These are phyloP conservation scores for Podospora pseudocomata DNA, from an alignment of 495 filamentous ascomycete genomes.

Conservation along the genomic window DNA sequence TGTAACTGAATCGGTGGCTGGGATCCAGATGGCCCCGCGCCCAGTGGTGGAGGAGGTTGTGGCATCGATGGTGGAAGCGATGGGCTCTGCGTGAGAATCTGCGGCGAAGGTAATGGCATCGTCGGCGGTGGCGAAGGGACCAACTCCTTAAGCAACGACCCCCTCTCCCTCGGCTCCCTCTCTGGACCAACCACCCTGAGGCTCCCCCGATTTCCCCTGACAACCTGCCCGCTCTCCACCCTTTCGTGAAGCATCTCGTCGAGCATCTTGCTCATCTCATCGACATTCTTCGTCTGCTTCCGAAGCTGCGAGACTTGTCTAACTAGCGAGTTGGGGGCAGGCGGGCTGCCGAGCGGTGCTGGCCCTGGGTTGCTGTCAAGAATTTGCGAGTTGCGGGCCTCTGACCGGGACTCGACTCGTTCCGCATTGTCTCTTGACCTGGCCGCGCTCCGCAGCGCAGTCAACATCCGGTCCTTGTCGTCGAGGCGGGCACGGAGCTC, in stretches of 20 bases:
- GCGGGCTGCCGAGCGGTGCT: slow-evolving; percentile 36
- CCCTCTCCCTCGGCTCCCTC: slow-evolving; percentile 18
- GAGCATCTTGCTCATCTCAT: slow-evolving; percentile 84
- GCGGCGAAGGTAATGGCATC: background rate
- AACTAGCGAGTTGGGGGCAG: slow-evolving; percentile 35
- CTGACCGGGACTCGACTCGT: slow-evolving; percentile 42
- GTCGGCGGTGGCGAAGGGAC: background rate
- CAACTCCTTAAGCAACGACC: background rate
- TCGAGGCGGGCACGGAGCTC: slow-evolving; percentile 86
- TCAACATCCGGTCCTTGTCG: slow-evolving; percentile 93
- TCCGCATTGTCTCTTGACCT: slow-evolving; percentile 84
- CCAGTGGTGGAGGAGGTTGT: background rate
- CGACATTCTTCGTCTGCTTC: slow-evolving; percentile 65
- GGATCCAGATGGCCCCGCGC: background rate
- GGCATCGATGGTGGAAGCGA: background rate
- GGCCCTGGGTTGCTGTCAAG: slow-evolving; percentile 38
- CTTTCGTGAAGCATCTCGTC: slow-evolving; percentile 93
- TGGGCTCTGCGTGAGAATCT: background rate
- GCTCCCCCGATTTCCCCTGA: slow-evolving; percentile 57
- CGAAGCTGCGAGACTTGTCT: slow-evolving; percentile 39
- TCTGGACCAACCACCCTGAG: slow-evolving; percentile 43
- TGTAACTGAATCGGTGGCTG: slow-evolving; percentile 37
- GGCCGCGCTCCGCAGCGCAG: slow-evolving; percentile 79
- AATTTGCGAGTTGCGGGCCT: slow-evolving; percentile 45
- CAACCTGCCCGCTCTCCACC: slow-evolving; percentile 64